A percentile compares a stretch with the other conserved stretches of the same genome.
Evolutionary conservation across 257 asterid genomes (phyloP).

Genomic region (Przewalskia tangutica): DNA sequence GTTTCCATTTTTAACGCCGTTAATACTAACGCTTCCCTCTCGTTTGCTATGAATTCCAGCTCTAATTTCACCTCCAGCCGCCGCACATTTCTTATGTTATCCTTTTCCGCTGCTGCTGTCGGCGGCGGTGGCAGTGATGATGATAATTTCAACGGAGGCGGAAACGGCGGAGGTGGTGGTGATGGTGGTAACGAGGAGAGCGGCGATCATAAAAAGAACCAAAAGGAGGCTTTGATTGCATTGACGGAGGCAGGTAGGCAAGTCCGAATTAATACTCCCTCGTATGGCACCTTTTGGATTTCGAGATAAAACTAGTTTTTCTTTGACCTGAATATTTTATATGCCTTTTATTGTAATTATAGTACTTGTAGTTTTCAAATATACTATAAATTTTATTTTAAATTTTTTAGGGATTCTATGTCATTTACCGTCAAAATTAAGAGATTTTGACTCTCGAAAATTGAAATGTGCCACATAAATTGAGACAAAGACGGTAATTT

Average conservation of each 20-base stretch:
- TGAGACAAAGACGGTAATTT: no score
- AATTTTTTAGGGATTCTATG: no score
- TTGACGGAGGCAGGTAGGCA: slow-evolving; percentile 7
- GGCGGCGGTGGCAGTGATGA: slow-evolving; percentile 48
- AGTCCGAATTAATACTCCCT: neutral
- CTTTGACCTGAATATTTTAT: no score
- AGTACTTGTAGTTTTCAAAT: no score
- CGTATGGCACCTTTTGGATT: no score
- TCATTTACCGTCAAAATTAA: no score
- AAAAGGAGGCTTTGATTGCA: slow-evolving; percentile 12
- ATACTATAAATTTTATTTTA: no score
- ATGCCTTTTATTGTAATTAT: no score
- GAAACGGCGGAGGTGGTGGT: slow-evolving; percentile 26
- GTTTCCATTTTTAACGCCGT: slow-evolving; percentile 12
- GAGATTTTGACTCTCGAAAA: no score
- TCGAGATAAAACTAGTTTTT: no score
- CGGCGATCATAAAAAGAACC: neutral
- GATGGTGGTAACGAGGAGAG: slow-evolving; percentile 5
- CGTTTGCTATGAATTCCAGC: slow-evolving; percentile 18
- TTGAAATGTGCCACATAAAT: no score
- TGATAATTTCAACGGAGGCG: slow-evolving; percentile 12
- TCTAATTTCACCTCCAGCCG: slow-evolving; percentile 19
- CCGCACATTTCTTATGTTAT: neutral
- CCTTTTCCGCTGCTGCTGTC: slow-evolving; percentile 17
- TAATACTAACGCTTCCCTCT: slow-evolving; percentile 6